These are phyloP conservation scores for Plasmodium relictum DNA, from an alignment of 169 alveolate genomes.

Conservation along the genomic window DNA sequence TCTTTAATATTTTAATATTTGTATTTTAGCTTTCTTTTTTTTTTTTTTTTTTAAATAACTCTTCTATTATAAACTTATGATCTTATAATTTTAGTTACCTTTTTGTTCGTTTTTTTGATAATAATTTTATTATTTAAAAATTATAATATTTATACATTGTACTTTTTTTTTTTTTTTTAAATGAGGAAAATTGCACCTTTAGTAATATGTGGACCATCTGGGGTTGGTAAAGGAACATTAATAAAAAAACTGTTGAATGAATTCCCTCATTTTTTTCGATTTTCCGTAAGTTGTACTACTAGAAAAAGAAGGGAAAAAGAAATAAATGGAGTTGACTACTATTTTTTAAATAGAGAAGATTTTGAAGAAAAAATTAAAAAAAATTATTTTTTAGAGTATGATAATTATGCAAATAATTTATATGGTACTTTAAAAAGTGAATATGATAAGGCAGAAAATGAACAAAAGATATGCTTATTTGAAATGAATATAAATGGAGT, in stretches of 20 bases:
- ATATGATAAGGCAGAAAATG: slow-evolving; percentile 80
- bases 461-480: slow-evolving; percentile 87
- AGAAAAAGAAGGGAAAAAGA: slow-evolving; percentile 90
- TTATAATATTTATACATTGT: no score
- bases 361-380: slow-evolving; percentile 85
- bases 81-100: no score
- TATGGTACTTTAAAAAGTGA: slow-evolving; percentile 91
- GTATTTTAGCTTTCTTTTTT: no score
- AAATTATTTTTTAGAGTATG: slow-evolving; percentile 88
- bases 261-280: slow-evolving; percentile 82
- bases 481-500: slow-evolving; percentile 94
- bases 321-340: slow-evolving; percentile 88
- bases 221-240: slow-evolving; percentile 95
- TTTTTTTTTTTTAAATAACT: no score
- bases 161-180: background rate
- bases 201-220: slow-evolving; percentile 93
- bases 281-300: slow-evolving; percentile 91
- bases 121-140: no score
- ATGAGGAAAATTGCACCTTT: slow-evolving; percentile 80
- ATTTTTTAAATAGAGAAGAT: slow-evolving; percentile 87
- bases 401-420: slow-evolving; percentile 87
- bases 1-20: no score
- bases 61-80: no score
- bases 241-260: slow-evolving; percentile 79
- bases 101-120: no score